Evolutionary conservation across 2,329 filamentous ascomycete genomes (phyloP), one percentile per base, ranked within the genome.

Genomic region (Lasiodiplodia citricola): DNA sequence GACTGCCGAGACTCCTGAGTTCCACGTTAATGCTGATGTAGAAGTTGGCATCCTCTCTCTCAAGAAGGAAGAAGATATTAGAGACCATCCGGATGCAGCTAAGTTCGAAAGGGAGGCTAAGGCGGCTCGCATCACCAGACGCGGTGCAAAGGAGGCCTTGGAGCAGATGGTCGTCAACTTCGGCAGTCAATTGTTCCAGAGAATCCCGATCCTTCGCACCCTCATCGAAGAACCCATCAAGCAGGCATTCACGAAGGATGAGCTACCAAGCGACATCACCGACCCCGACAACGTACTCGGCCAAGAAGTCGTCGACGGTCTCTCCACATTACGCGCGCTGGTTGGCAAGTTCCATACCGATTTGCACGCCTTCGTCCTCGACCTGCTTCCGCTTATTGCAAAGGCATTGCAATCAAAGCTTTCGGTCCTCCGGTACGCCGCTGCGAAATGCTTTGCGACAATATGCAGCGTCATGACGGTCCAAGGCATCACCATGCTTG

Each of bases 401-500:
- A 95, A 91, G 79, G 95, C 93, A 4, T 85, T 99, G 54, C 93
- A 95, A 74, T 97, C 93, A 23, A 89, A 91, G 73, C 86, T 98
- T 16, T 96, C 96, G 2, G 93, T 99, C 2, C 93, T 99, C 77
- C 89, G 96, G 50, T 99, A 99, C 80, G 96, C 95, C 81, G 96
- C 96, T 28, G 96, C 96, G 0, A 99, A 99, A 79, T 98, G 96
- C 77, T 89, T 99, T 78, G 96, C 96, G 10, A 99, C 96, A 1
- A 91, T 98, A 55, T 99, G 96, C 85, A 99, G 95, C 77, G 92
- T 98, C 72, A 96, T 99, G 73, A 93, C 93, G 0, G 91, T 98
- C 5, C 91, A 97, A 71, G 96, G 93, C 65, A 97, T 99, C 90
- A 99, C 95, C 0, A 94, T 95, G 77, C 84, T 99, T 25, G 96